Percentiles rank a stretch among this genome's conserved stretches.
phyloP scores from a whole-genome alignment of 1,284 basidiomycete genomes.

The Ganoderma lucidum region DNA sequence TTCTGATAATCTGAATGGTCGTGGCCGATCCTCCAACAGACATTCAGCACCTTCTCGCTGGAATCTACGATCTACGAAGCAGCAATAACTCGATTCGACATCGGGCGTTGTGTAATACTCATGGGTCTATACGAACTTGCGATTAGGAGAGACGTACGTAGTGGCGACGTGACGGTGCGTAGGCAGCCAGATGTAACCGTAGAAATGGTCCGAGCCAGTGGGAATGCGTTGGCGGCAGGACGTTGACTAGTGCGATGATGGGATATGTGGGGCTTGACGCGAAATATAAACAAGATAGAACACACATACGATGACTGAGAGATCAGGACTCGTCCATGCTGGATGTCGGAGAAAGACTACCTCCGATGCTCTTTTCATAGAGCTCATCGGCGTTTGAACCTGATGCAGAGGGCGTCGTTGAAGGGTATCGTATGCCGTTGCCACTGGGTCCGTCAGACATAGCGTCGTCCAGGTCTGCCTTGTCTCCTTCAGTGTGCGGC shows the following conservation, averaged over 20 bases:
- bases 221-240: constrained; percentile 19
- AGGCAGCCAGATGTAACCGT: constrained; percentile 16
- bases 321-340: constrained; percentile 44
- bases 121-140: constrained; percentile 25
- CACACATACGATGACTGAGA: constrained; percentile 11
- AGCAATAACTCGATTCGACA: constrained; percentile 16
- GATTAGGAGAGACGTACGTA: constrained; percentile 27
- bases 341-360: constrained; percentile 42
- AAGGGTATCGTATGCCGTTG: constrained; percentile 27
- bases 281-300: constrained; percentile 26
- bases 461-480: constrained; percentile 15
- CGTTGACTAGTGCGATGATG: constrained; percentile 17
- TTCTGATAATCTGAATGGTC: too few relatives aligned
- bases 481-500: constrained; percentile 26
- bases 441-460: constrained; percentile 27
- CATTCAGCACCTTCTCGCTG: neutral
- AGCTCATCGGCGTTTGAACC: constrained; percentile 34
- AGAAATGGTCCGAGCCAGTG: constrained; percentile 20
- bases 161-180: constrained; percentile 10
- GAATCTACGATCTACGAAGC: neutral
- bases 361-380: constrained; percentile 40
- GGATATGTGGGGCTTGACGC: constrained; percentile 12
- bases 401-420: constrained; percentile 28
- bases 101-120: constrained; percentile 13
- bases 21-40: too few relatives aligned